Percentiles rank a stretch among this genome's conserved stretches.
Evolutionary conservation across 1,284 basidiomycete genomes (phyloP).

Genomic region (Ustilago hordei): DNA sequence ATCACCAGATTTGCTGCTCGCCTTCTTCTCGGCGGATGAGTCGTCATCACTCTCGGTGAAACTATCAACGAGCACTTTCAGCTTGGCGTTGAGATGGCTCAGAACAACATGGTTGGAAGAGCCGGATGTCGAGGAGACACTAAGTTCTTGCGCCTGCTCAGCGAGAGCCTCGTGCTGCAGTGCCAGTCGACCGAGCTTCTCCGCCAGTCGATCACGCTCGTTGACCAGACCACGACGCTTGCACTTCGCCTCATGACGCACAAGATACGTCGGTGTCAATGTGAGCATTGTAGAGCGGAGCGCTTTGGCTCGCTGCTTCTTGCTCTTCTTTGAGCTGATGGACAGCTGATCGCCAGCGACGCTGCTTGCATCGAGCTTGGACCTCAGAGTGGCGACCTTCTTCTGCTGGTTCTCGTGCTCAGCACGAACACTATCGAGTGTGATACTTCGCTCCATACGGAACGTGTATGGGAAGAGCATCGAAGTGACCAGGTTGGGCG

Average conservation of each 20-base stretch:
- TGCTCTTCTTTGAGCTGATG: slow-evolving; percentile 19
- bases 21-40: background rate
- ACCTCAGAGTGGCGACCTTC: slow-evolving; percentile 31
- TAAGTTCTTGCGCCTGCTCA: slow-evolving; percentile 29
- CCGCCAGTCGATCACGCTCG: slow-evolving; percentile 50
- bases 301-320: slow-evolving; percentile 30
- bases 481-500: slow-evolving; percentile 54
- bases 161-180: slow-evolving; percentile 35
- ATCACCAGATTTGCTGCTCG: background rate
- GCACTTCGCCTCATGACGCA: slow-evolving; percentile 54
- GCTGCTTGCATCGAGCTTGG: slow-evolving; percentile 33
- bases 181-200: slow-evolving; percentile 47
- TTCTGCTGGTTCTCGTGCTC: slow-evolving; percentile 26
- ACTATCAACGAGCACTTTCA: slow-evolving; percentile 34
- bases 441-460: slow-evolving; percentile 32
- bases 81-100: slow-evolving; percentile 43
- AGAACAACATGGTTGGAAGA: slow-evolving; percentile 20
- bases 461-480: slow-evolving; percentile 56
- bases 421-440: slow-evolving; percentile 23
- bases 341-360: slow-evolving; percentile 20
- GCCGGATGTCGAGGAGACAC: slow-evolving; percentile 3
- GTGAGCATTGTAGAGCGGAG: slow-evolving; percentile 39
- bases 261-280: slow-evolving; percentile 45
- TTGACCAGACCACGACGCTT: slow-evolving; percentile 49
- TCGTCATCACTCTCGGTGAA: slow-evolving; percentile 7